phyloP scores from a whole-genome alignment of 176 grass and related monocot species.

The Carex scoparia region DNA sequence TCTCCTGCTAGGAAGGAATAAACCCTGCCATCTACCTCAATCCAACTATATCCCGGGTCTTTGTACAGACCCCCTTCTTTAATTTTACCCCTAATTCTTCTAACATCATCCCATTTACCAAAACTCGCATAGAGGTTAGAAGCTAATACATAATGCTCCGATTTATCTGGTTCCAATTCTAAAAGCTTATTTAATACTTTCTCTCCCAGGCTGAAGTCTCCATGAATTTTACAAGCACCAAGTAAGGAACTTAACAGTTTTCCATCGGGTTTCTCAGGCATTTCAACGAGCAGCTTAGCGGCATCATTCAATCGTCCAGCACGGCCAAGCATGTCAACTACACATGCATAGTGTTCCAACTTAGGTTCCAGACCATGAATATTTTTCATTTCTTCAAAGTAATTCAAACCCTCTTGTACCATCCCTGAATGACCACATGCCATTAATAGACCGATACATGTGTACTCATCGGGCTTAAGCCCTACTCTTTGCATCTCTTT shows the following conservation, averaged over 20 bases:
- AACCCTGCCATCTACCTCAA: conserved; percentile 41
- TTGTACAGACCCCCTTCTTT: conserved; percentile 38
- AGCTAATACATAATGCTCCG: conserved; percentile 54
- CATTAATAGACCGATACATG: conserved; percentile 51
- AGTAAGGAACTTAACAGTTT: conserved; percentile 49
- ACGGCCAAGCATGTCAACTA: conserved; percentile 48
- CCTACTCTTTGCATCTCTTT: conserved; percentile 33
- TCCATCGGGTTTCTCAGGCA: conserved; percentile 43
- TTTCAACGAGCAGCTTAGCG: conserved; percentile 35
- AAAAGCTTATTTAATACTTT: conserved; percentile 30
- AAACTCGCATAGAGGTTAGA: conserved; percentile 52
- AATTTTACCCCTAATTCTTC: conserved; percentile 47
- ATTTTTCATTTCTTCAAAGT: conserved; percentile 52
- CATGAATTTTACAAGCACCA: conserved; percentile 47
- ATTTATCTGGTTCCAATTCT: conserved; percentile 53
- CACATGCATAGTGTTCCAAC: conserved; percentile 44
- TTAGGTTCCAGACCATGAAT: conserved; percentile 26
- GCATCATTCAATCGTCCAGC: conserved; percentile 41
- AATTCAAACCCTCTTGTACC: conserved; percentile 37
- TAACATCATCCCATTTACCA: conserved; percentile 38
- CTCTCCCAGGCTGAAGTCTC: conserved; percentile 37
- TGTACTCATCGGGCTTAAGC: conserved; percentile 46
- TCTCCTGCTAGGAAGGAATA: conserved; percentile 52
- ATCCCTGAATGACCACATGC: conserved; percentile 52
- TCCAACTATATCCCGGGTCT: conserved; percentile 66